Evolutionary conservation across 192 early-diverging fungal genomes (phyloP).

Genomic region (Backusella mclennaniae): DNA sequence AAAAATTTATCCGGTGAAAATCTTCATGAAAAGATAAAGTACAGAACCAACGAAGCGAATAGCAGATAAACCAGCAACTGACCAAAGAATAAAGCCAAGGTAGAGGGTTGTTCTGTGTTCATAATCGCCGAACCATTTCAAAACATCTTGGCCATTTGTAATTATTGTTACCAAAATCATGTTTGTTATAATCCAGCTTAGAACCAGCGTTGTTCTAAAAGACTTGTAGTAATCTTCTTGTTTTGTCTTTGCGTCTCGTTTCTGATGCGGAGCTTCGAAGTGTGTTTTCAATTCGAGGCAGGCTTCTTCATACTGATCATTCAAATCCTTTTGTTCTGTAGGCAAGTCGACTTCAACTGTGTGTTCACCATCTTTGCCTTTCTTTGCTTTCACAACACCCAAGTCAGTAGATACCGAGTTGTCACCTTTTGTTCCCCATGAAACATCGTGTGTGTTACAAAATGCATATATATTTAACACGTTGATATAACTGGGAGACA

Average conservation of each 20-base stretch:
- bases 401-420: conserved; percentile 51
- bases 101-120: conserved; percentile 44
- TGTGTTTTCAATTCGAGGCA: conserved; percentile 55
- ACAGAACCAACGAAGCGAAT: conserved; percentile 69
- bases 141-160: conserved; percentile 47
- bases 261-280: conserved; percentile 36
- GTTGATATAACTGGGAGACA: conserved; percentile 80
- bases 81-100: conserved; percentile 73
- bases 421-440: conserved; percentile 85
- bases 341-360: conserved; percentile 52
- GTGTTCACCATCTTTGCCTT: conserved; percentile 44
- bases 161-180: conserved; percentile 61
- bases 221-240: conserved; percentile 62
- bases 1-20: conserved; percentile 45
- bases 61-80: conserved; percentile 63
- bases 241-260: conserved; percentile 62
- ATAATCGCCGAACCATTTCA: conserved; percentile 34
- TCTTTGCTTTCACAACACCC: conserved; percentile 53
- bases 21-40: conserved; percentile 63
- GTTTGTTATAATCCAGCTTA: conserved; percentile 77
- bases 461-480: conserved; percentile 82
- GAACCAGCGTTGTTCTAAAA: conserved; percentile 75
- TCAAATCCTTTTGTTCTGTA: conserved; percentile 72
- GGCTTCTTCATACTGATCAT: conserved; percentile 82
- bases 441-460: conserved; percentile 85